Evolutionary conservation across 495 filamentous ascomycete species (phyloP).

Genomic region (Aspergillus sparsus): DNA sequence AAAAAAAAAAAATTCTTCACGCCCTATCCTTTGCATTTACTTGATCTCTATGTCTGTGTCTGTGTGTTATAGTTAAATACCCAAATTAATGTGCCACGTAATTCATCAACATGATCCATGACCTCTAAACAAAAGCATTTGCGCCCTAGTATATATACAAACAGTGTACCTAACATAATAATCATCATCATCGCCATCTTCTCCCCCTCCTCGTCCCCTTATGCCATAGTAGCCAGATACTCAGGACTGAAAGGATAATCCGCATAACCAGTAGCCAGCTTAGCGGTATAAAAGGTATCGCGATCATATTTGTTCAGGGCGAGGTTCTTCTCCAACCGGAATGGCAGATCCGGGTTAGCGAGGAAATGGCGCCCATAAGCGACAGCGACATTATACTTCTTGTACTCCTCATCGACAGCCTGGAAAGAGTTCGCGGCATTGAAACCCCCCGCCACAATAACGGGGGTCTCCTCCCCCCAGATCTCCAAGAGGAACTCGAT

Average conservation of each 20-base stretch:
- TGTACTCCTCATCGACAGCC: conserved; percentile 56
- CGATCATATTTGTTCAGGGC: conserved; percentile 57
- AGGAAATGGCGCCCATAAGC: conserved; percentile 68
- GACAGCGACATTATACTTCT: conserved; percentile 52
- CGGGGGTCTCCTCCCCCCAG: conserved; percentile 47
- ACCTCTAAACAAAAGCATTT: no score
- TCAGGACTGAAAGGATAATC: conserved; percentile 55
- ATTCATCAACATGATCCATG: no score
- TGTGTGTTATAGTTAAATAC: no score
- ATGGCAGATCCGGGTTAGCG: conserved; percentile 70
- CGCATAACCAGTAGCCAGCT: conserved; percentile 57
- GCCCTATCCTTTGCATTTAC: no score
- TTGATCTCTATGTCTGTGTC: no score
- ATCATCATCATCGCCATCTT: no score
- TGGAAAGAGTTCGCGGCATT: conserved; percentile 38
- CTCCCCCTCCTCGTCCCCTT: no score
- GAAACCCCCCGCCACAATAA: conserved; percentile 65
- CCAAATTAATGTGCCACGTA: no score
- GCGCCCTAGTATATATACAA: no score
- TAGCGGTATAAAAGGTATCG: conserved; percentile 57
- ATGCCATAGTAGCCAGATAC: conserved; percentile 29
- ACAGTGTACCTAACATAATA: no score
- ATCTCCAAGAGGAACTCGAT: conserved; percentile 52
- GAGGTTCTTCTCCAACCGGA: conserved; percentile 59
- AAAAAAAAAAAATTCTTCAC: no score